phyloP scores from a whole-genome alignment of 768 basidiomycete species.

The Mycena chlorophos region DNA sequence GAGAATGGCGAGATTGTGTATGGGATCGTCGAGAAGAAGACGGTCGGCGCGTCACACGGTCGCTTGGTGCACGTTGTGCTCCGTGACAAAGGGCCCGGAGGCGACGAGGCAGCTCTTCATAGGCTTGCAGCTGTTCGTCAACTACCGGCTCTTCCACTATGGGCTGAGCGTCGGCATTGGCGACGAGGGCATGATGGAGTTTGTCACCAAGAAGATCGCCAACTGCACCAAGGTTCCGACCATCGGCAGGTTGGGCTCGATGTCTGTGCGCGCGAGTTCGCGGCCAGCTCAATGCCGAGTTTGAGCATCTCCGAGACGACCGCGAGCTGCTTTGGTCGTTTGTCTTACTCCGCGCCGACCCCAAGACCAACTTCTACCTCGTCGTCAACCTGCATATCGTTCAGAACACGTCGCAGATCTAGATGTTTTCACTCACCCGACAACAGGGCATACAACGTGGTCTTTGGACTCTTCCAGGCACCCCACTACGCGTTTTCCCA shows the following conservation, averaged over 20 bases:
- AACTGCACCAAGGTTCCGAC: constrained; percentile 78
- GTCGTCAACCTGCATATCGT: constrained; percentile 95
- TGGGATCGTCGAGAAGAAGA: constrained; percentile 97
- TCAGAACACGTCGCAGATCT: constrained; percentile 94
- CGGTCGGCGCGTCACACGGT: constrained; percentile 85
- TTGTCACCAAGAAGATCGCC: constrained; percentile 80
- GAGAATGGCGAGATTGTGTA: not conserved
- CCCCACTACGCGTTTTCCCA: constrained; percentile 87
- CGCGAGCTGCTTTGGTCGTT: constrained; percentile 77
- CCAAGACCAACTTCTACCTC: constrained; percentile 75
- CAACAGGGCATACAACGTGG: constrained; percentile 37
- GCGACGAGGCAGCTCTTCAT: constrained; percentile 88
- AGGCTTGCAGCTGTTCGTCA: constrained; percentile 94
- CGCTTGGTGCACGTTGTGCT: not conserved
- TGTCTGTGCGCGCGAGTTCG: constrained; percentile 67
- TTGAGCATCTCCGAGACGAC: constrained; percentile 62
- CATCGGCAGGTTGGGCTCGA: constrained; percentile 90
- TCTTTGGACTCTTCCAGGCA: constrained; percentile 81
- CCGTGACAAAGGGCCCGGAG: constrained; percentile 52
- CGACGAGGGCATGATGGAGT: constrained; percentile 86
- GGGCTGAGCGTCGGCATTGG: constrained; percentile 99
- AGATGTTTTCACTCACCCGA: too few species aligned
- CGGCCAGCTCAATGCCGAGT: constrained; percentile 70
- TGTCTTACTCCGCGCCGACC: constrained; percentile 78
- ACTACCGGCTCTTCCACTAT: constrained; percentile 98